These are phyloP conservation scores for Pleurotus eryngii DNA, from an alignment of 768 basidiomycete species.

Conservation along the genomic window DNA sequence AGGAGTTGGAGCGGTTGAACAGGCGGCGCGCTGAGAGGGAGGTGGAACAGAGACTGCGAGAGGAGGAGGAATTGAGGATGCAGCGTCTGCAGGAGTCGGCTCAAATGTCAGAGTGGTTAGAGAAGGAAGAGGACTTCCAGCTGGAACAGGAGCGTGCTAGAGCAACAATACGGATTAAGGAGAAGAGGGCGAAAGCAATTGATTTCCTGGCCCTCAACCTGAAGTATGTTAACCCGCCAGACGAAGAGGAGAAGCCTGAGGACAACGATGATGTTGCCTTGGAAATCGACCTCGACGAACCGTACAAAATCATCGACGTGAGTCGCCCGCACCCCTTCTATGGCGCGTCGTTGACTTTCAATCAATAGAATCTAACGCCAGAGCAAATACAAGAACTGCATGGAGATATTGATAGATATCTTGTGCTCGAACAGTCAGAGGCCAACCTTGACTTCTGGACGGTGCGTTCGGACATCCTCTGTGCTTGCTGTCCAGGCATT, in stretches of 20 bases:
- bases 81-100: constrained; percentile 88
- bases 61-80: constrained; percentile 91
- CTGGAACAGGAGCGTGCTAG: constrained; percentile 89
- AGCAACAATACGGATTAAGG: constrained; percentile 91
- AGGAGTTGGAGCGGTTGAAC: constrained; percentile 91
- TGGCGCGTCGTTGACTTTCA: constrained; percentile 10
- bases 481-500: neutral
- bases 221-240: constrained; percentile 78
- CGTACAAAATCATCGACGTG: constrained; percentile 96
- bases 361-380: constrained; percentile 69
- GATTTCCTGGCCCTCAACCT: constrained; percentile 96
- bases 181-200: constrained; percentile 97
- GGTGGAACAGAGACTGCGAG: constrained; percentile 79
- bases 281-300: constrained; percentile 98
- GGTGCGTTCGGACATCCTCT: constrained; percentile 38
- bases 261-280: constrained; percentile 79
- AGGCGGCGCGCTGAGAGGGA: constrained; percentile 89
- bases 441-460: constrained; percentile 98
- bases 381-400: constrained; percentile 92
- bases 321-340: constrained; percentile 23
- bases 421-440: constrained; percentile 80
- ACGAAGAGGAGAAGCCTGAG: constrained; percentile 59
- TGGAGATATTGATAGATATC: constrained; percentile 90
- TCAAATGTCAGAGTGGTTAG: constrained; percentile 97
- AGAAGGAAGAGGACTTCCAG: constrained; percentile 96